Evolutionary conservation across 2,329 filamentous ascomycete species (phyloP).

Genomic region (Neoscytalidium dimidiatum): DNA sequence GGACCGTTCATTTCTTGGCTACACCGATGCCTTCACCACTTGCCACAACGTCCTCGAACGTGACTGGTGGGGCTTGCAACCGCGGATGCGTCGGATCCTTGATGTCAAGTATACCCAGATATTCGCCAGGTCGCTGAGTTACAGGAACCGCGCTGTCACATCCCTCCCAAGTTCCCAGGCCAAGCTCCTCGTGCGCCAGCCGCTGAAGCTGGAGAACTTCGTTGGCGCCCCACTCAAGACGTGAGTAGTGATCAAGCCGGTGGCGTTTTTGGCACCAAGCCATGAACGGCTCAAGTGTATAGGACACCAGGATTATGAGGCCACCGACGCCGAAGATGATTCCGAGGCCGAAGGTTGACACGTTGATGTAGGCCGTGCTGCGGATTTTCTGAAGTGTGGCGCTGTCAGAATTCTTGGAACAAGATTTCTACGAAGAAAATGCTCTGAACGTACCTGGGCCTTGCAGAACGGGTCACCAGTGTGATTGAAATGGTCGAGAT

Average conservation of each 20-base stretch:
- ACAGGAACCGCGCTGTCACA: constrained; percentile 14
- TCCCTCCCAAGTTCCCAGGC: neutral
- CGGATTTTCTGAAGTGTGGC: constrained; percentile 21
- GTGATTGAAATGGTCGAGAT: neutral
- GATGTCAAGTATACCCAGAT: constrained; percentile 3
- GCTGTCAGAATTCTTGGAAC: too few species aligned
- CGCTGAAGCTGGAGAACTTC: constrained; percentile 17
- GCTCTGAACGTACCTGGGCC: neutral
- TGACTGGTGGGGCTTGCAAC: too few species aligned
- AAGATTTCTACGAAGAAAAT: neutral
- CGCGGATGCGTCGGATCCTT: neutral
- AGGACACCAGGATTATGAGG: constrained; percentile 24
- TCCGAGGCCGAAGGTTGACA: constrained; percentile 28
- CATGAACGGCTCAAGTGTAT: neutral
- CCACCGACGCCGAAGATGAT: constrained; percentile 26
- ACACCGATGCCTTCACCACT: too few species aligned
- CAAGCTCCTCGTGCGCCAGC: constrained; percentile 1
- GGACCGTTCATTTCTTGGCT: too few species aligned
- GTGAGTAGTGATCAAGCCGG: neutral
- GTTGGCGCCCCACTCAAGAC: constrained; percentile 10
- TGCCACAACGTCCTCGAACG: too few species aligned
- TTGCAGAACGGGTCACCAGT: neutral
- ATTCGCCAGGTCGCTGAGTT: neutral
- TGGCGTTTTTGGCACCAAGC: neutral
- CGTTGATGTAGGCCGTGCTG: constrained; percentile 22